Percentiles rank a stretch among this genome's conserved stretches.
Conservation (phyloP, 495 filamentous ascomycete species). For the Penicillium chermesinum region DNA sequence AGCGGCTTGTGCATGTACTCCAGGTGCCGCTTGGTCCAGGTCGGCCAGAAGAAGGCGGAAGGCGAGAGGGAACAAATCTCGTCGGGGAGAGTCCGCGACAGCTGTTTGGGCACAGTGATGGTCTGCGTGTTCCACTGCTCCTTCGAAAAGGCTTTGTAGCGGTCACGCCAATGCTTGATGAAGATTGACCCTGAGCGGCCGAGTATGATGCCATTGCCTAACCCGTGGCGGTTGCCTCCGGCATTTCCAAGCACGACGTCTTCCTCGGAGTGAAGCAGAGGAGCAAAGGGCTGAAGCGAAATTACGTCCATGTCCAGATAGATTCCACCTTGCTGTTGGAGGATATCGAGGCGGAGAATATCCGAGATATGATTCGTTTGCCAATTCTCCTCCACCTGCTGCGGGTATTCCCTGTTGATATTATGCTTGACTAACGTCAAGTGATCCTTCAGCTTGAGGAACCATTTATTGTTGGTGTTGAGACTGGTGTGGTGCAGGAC, state of each 20-base stretch:
- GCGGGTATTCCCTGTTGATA: constrained; percentile 21
- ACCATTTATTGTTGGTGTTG: constrained; percentile 38
- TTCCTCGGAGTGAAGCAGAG: constrained; percentile 11
- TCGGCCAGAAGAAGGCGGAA: constrained; percentile 46
- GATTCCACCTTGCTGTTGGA: constrained; percentile 39
- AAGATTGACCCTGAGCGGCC: constrained; percentile 38
- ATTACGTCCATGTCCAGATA: constrained; percentile 26
- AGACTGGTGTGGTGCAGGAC: constrained; percentile 45
- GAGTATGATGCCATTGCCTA: constrained; percentile 44
- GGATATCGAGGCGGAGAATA: constrained; percentile 36
- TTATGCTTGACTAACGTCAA: constrained; percentile 40
- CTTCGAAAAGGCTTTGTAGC: constrained; percentile 33
- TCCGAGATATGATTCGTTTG: constrained; percentile 42
- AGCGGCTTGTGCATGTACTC: constrained; percentile 43
- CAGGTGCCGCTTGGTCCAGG: constrained; percentile 43
- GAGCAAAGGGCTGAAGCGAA: constrained; percentile 9
- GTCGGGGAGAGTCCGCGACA: constrained; percentile 30
- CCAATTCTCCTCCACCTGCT: constrained; percentile 26
- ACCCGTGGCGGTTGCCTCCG: constrained; percentile 40
- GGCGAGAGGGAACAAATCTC: constrained; percentile 42
- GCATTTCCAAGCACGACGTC: constrained; percentile 42
- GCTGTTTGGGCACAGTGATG: constrained; percentile 36
- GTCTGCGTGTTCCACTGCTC: constrained; percentile 45
- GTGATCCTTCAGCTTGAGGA: constrained; percentile 30
- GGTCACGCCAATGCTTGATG: constrained; percentile 36